Evolutionary conservation across 495 filamentous ascomycete species (phyloP), one percentile per base, ranked within the genome.

Genomic region (Bathelium albidoporum): DNA sequence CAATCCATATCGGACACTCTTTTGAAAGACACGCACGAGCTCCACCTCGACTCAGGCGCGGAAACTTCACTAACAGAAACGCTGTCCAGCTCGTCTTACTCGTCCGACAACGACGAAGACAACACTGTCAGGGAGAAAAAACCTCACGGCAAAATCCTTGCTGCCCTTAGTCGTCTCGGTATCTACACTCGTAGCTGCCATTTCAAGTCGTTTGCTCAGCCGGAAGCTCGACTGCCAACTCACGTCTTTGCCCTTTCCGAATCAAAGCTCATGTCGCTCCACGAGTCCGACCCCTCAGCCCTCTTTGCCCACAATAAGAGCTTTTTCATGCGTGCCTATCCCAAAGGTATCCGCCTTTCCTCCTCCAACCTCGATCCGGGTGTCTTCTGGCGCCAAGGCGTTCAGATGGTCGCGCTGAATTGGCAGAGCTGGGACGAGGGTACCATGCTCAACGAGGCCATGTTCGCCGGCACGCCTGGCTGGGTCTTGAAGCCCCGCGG

Each of bases 371-470:
- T 90, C 11, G 89, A 96, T 67, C 91, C 93, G 0, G 80, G 82
- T 1, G 77, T 85, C 34, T 92, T 90, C 78, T 97, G 93, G 93
- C 79, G 89, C 2, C 86, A 89, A 64, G 93, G 93, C 11, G 88
- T 94, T 2, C 93, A 97, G 75, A 86, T 96, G 52, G 90, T 95
- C 0, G 93, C 93, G 1, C 79, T 97, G 44, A 97, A 97, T 74
- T 97, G 93, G 92, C 93, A 97, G 69, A 87, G 85, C 61, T 84
- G 85, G 70, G 93, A 97, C 70, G 85, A 87, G 62, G 92, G 90
- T 14, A 95, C 90, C 88, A 97, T 97, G 93, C 82, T 96, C 1
- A 96, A 96, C 70, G 85, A 91, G 69, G 93, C 83, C 62, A 93
- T 97, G 90, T 97, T 97, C 71, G 80, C 81, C 2, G 87, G 86